Evolutionary conservation across 306 rosid genomes (phyloP), one percentile per base, ranked within the genome.

Genomic region (Vigna unguiculata): DNA sequence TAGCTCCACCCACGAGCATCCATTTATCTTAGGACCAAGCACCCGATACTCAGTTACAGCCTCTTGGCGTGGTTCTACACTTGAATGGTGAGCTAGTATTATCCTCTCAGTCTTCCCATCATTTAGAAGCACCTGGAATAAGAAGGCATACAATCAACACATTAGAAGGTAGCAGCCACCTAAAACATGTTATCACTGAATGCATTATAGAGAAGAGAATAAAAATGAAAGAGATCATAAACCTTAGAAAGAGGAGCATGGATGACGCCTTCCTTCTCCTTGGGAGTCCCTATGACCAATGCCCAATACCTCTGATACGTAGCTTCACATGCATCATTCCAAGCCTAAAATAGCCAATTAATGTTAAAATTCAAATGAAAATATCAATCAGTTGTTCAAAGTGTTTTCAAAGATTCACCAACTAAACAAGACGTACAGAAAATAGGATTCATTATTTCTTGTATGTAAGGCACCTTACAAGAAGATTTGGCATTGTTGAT

Each of bases 41-140:
- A 95, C 90, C 69, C 96, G 91, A 69, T 89, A 92, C 80, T 95
- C 96, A 45, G 98, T 95, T 64, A 92, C 74, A 5, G 98, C 98
- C 71, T 89, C 90, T 86, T 95, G 98, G 41, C 76, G 89, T 78
- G 97, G 84, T 78, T 95, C 97, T 43, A 95, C 83, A 74, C 91
- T 86, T 13, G 93, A 86, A 77, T 72, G 83, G 82, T 85, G 80
- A 55, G 98, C 92, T 84, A 95, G 72, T 66, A 92, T 86, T 65
- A 95, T 90, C 83, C 97, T 90, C 87, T 92, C 97, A 11, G 98
- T 89, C 89, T 95, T 95, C 80, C 97, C 97, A 83, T 95, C 97
- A 57, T 92, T 75, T 69, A 95, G 86, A 83, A 95, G 90, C 74
- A 92, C 98, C 98, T 95, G 79, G 46, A 81, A 64, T 58, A 38